phyloP scores from a whole-genome alignment of 2,329 filamentous ascomycete genomes.

The Colletotrichum tanaceti region DNA sequence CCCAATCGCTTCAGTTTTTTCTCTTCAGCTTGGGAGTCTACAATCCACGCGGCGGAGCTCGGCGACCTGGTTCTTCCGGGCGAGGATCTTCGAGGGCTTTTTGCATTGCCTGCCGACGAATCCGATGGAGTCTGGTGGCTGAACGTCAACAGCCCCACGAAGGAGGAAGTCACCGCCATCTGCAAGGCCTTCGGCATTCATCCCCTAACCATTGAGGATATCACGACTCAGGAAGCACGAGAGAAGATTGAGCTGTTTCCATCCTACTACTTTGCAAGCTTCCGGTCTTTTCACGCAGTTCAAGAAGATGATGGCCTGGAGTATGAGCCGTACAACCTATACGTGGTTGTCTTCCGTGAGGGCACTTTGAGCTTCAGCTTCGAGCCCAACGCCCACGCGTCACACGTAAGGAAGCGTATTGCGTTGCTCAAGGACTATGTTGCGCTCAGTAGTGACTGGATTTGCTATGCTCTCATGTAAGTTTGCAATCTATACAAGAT shows the following conservation, averaged over 20 bases:
- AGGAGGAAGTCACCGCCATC: conserved; percentile 87
- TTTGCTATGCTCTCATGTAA: conserved; percentile 97
- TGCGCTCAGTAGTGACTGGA: conserved; percentile 95
- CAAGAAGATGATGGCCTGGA: conserved; percentile 84
- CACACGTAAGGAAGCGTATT: conserved; percentile 91
- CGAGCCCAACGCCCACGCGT: conserved; percentile 84
- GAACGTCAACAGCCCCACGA: conserved; percentile 89
- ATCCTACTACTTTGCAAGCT: conserved; percentile 98
- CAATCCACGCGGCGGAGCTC: conserved; percentile 89
- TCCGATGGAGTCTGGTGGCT: conserved; percentile 96
- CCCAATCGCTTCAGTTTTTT: conserved; percentile 95
- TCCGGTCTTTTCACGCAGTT: conserved; percentile 88
- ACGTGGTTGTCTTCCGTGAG: conserved; percentile 96
- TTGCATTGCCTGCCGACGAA: conserved; percentile 73
- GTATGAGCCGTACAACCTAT: conserved; percentile 94
- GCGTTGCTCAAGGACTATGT: conserved; percentile 94
- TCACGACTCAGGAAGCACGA: conserved; percentile 91
- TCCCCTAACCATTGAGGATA: conserved; percentile 95
- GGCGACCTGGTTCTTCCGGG: conserved; percentile 89
- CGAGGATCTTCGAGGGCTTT: conserved; percentile 89
- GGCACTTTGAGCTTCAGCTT: conserved; percentile 97
- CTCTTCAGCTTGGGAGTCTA: conserved; percentile 92
- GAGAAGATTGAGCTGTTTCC: conserved; percentile 99
- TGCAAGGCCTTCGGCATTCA: conserved; percentile 97
- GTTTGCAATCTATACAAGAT: conserved; percentile 47